Conservation (phyloP, 2,329 filamentous ascomycete species). For the Pezicula rhizophila region DNA sequence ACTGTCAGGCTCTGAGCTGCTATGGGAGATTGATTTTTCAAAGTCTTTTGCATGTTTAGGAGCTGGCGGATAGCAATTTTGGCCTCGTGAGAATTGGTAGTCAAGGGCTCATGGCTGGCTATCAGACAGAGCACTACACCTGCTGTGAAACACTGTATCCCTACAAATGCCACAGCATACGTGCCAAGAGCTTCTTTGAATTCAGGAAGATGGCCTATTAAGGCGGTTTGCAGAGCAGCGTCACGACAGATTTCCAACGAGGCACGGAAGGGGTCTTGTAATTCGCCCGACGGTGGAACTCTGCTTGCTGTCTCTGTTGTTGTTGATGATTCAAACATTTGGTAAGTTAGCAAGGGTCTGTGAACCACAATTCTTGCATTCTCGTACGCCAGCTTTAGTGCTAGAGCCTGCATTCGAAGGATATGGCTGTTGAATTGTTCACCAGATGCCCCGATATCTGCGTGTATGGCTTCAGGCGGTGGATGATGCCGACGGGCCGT, state of each 20-base stretch:
- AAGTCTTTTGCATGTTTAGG: too few relatives aligned
- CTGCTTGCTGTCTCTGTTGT: not conserved
- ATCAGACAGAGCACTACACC: not conserved
- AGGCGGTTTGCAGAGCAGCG: not conserved
- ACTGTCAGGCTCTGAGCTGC: too few relatives aligned
- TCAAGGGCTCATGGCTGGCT: not conserved
- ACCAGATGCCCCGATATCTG: not conserved
- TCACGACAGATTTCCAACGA: not conserved
- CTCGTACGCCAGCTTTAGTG: not conserved
- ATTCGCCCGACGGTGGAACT: not conserved
- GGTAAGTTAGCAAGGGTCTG: not conserved
- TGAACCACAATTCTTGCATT: not conserved
- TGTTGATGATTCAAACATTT: too few relatives aligned
- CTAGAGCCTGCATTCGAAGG: not conserved
- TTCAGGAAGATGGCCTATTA: not conserved
- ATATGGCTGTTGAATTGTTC: too few relatives aligned
- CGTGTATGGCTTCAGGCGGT: too few relatives aligned
- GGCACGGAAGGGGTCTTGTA: not conserved
- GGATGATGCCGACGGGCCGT: not conserved
- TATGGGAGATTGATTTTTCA: too few relatives aligned
- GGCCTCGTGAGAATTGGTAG: not conserved
- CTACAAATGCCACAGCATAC: not conserved
- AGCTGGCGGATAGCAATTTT: too few relatives aligned
- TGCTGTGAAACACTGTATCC: not conserved
- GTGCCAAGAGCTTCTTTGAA: not conserved